Base-by-base conservation (phyloP, 768 basidiomycete genomes). In the Paxillus involutus region DNA sequence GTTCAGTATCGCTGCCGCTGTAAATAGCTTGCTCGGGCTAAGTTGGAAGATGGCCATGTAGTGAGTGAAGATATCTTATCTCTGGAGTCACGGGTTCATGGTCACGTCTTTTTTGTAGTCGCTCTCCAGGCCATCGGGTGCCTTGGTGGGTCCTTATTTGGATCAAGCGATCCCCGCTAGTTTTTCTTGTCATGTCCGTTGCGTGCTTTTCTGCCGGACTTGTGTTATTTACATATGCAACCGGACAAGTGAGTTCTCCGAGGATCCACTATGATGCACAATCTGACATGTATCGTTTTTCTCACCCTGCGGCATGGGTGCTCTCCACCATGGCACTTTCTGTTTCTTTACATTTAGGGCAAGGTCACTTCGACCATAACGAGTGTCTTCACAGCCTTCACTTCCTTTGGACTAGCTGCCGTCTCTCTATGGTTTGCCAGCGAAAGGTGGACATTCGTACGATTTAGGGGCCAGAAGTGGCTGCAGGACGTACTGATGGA, bases 31-130 rank as follows among this genome's bases (percentile, higher is more conserved):
- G n/a, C 73, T 90, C 13, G 88, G 87, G 43, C 69, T 90, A 46
- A 88, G 86, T 0, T 90, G 88, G 88, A 88, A 86, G 64, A 86
- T 88, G 63, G 86, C 88, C 0, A 88, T 89, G 85, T 90, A 90
- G 87, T 89, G 71, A 59, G 86, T 80, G 24, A 19, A n/a, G 39
- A 57, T 49, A 5, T 50, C 45, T 48, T 39, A 9, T 26, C n/a
- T 53, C 42, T 11, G 9, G 39, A 45, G 42, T 6, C 26, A 44
- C 14, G 6, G 12, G 13, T 19, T 40, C n/a, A 29, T 12, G 47
- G 35, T 59, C 10, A 57, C 51, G n/a, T n/a, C 39, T 10, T 46
- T 51, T 44, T 51, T 36, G 48, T 47, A 88, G 87, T 65, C 87
- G 87, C 50, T 88, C 86, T 36, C 88, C 87, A 17, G 83, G 85